Conservation (phyloP, 202 grass and related monocot genomes). For the Cymbopogon flexuosus region DNA sequence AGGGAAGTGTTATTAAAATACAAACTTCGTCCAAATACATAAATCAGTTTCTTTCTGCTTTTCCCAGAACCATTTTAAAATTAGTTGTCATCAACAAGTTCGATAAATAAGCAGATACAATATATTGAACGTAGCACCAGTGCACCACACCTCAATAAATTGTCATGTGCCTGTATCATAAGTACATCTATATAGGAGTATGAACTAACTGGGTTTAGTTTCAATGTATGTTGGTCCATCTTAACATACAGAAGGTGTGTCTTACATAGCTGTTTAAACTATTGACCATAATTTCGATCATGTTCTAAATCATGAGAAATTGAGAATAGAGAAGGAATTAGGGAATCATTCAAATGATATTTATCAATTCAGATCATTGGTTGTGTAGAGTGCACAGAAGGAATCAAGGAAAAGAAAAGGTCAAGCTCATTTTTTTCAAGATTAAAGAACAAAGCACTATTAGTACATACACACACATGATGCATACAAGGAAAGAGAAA, state of each 20-base stretch:
- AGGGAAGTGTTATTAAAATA: background rate
- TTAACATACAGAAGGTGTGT: background rate
- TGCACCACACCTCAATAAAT: background rate
- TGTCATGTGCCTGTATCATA: background rate
- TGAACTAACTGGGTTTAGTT: background rate
- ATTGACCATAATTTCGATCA: background rate
- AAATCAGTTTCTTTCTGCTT: background rate
- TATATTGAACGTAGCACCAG: background rate
- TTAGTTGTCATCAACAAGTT: background rate
- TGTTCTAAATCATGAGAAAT: background rate
- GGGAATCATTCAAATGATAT: background rate
- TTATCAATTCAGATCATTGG: background rate
- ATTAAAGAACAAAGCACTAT: background rate
- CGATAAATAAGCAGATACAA: background rate
- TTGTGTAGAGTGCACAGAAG: slow-evolving; percentile 1
- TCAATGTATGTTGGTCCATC: background rate
- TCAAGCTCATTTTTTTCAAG: background rate
- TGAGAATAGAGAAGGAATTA: background rate
- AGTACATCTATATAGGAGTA: background rate
- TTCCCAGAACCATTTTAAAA: background rate
- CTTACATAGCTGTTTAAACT: background rate
- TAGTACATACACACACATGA: background rate
- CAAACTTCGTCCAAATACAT: background rate
- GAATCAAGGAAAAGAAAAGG: background rate
- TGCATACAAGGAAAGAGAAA: background rate